Conservation (phyloP, 176 grass and related monocot genomes). For the Bothriochloa decipiens region DNA sequence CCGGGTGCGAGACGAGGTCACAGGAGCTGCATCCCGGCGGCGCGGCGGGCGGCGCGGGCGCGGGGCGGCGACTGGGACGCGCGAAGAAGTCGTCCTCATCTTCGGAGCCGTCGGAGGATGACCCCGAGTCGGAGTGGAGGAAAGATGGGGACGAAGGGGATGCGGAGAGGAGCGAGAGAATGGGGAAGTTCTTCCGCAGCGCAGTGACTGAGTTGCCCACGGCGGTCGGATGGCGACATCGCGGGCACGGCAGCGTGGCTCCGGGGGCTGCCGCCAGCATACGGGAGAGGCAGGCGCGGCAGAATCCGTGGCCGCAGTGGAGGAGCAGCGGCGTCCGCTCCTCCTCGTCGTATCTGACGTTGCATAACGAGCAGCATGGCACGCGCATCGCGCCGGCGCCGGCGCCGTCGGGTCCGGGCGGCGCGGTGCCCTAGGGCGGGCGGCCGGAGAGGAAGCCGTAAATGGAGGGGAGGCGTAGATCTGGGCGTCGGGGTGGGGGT, state of each 20-base stretch:
- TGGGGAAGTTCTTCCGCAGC: constrained; percentile 92
- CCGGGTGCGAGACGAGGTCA: constrained; percentile 84
- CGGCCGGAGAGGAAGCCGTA: background rate
- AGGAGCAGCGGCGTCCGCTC: constrained; percentile 87
- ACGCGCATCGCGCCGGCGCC: constrained; percentile 61
- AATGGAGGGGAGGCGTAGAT: constrained; percentile 33
- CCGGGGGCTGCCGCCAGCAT: constrained; percentile 71
- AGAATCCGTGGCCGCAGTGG: constrained; percentile 99
- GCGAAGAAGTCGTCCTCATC: constrained; percentile 71
- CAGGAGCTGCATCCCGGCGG: constrained; percentile 44
- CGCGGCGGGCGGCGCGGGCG: constrained; percentile 21
- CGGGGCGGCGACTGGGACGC: constrained; percentile 1
- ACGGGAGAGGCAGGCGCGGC: constrained; percentile 83
- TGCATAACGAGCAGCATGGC: constrained; percentile 94
- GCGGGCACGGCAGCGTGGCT: constrained; percentile 74
- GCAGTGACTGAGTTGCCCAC: constrained; percentile 92
- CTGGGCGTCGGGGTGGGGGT: constrained; percentile 16
- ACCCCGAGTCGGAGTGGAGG: constrained; percentile 55
- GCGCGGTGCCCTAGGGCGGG: constrained; percentile 42
- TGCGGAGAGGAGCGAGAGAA: constrained; percentile 79
- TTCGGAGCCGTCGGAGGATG: constrained; percentile 34
- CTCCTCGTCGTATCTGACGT: constrained; percentile 86
- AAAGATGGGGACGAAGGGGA: constrained; percentile 79
- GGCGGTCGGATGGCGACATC: constrained; percentile 85
- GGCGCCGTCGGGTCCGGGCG: background rate